A percentile compares a stretch with the other conserved stretches of the same genome.
Conservation (phyloP, 2,329 filamentous ascomycete species). For the Ceratocystiopsis brevicomis region DNA sequence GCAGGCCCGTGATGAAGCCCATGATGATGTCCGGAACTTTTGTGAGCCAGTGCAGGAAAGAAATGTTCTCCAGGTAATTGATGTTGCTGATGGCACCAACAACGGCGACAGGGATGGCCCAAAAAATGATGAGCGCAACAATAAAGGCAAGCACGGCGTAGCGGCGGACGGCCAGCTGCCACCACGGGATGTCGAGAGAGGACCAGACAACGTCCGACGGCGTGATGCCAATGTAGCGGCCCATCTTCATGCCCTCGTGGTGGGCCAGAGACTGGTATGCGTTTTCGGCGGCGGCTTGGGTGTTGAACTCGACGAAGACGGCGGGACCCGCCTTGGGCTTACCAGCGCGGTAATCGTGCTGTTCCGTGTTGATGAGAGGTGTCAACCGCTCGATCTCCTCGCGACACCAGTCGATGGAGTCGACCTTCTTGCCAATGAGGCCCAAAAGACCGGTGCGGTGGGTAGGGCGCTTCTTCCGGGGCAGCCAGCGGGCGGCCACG, state of each 20-base stretch:
- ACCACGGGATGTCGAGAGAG: constrained; percentile 69
- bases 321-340: constrained; percentile 49
- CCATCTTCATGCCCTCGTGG: constrained; percentile 73
- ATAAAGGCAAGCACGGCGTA: constrained; percentile 55
- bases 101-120: constrained; percentile 54
- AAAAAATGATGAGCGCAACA: constrained; percentile 67
- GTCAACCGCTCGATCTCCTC: constrained; percentile 57
- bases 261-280: constrained; percentile 78
- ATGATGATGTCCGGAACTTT: constrained; percentile 50
- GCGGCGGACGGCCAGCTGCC: constrained; percentile 60
- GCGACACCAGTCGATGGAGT: constrained; percentile 83
- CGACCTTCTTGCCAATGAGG: constrained; percentile 69
- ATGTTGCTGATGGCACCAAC: constrained; percentile 82
- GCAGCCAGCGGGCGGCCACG: constrained; percentile 57
- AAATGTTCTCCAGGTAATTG: constrained; percentile 42
- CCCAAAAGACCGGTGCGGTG: constrained; percentile 52
- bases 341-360: constrained; percentile 46
- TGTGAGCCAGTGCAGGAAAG: constrained; percentile 53
- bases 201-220: constrained; percentile 77
- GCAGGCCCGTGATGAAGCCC: constrained; percentile 66
- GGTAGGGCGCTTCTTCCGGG: constrained; percentile 53
- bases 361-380: constrained; percentile 48
- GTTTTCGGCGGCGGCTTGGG: constrained; percentile 64
- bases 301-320: constrained; percentile 80
- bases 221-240: constrained; percentile 63